Evolutionary conservation across 129 eudicot genomes (phyloP), one percentile per base, ranked within the genome.

Genomic region (Cynara cardunculus): DNA sequence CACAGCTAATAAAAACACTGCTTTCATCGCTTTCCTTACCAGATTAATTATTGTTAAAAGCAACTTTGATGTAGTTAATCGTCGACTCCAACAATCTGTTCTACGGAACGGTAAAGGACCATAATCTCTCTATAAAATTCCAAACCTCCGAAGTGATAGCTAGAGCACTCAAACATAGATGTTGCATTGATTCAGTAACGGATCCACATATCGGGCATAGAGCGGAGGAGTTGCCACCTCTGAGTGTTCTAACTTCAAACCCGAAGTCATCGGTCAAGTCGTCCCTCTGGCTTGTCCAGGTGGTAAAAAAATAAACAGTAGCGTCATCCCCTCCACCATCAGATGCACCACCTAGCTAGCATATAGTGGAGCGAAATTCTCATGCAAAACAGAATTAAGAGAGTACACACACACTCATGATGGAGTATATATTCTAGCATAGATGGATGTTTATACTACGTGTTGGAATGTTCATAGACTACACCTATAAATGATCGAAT

Each of bases 151-250:
- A n/a, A n/a, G n/a, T n/a, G n/a, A n/a, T n/a, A n/a, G n/a, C n/a
- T n/a, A n/a, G n/a, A n/a, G n/a, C n/a, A n/a, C n/a, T n/a, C n/a
- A n/a, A n/a, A n/a, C n/a, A n/a, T n/a, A n/a, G n/a, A n/a, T n/a
- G n/a, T n/a, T n/a, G n/a, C n/a, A n/a, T n/a, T n/a, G n/a, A n/a
- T n/a, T n/a, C n/a, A n/a, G n/a, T n/a, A n/a, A n/a, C n/a, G n/a
- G n/a, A n/a, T n/a, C n/a, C n/a, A n/a, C n/a, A n/a, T n/a, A n/a
- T n/a, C n/a, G n/a, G n/a, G n/a, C n/a, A n/a, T n/a, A n/a, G n/a
- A n/a, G n/a, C n/a, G 88, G 91, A 35, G 91, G 90, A 59, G 6
- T 39, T 0, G 89, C 89, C 3, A 80, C 75, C n/a, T 85, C 89
- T n/a, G 66, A 85, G 49, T 88, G 92, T 78, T 24, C 72, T 49